These are phyloP conservation scores for Chenopodium album DNA, from an alignment of 148 eudicot genomes.

Conservation along the genomic window DNA sequence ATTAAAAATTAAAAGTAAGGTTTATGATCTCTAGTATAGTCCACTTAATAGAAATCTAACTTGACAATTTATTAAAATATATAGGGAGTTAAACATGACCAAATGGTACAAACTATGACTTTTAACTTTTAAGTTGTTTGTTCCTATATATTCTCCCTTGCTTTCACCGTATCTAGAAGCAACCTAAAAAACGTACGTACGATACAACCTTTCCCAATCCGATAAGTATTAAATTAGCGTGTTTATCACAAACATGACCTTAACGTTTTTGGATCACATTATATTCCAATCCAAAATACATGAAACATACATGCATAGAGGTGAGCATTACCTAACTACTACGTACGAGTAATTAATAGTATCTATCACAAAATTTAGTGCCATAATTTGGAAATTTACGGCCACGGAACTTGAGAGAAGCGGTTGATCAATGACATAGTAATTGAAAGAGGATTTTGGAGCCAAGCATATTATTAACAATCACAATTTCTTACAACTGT, in stretches of 20 bases:
- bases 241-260: not conserved
- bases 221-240: not conserved
- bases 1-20: too few species aligned
- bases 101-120: too few species aligned
- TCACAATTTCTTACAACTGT: not conserved
- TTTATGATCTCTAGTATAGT: too few species aligned
- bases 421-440: slow-evolving; percentile 12
- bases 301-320: not conserved
- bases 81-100: too few species aligned
- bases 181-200: too few species aligned
- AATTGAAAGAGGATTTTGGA: slow-evolving; percentile 7
- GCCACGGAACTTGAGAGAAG: not conserved
- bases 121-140: too few species aligned
- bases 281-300: not conserved
- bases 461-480: not conserved
- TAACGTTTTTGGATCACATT: not conserved
- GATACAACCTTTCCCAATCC: not conserved
- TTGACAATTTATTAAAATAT: too few species aligned
- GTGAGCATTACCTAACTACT: too few species aligned
- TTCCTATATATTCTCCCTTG: too few species aligned
- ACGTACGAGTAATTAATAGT: too few species aligned
- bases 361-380: not conserved
- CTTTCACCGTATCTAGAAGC: too few species aligned
- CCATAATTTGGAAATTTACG: not conserved
- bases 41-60: too few species aligned